phyloP scores from a whole-genome alignment of 805 yeast genomes.

The Ogataea siamensis region DNA sequence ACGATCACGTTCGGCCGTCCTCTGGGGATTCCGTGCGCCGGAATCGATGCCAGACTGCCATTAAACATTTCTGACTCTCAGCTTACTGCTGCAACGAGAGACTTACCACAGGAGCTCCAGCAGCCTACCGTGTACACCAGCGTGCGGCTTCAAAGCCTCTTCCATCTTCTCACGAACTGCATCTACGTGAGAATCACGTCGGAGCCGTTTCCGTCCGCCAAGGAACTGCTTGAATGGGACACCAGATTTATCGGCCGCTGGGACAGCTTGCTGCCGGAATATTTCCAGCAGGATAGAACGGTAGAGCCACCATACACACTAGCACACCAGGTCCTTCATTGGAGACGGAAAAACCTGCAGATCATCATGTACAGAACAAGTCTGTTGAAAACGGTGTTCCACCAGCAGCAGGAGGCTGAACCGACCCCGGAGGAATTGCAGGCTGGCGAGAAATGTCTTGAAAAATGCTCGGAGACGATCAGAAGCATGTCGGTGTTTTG shows the following conservation, averaged over 20 bases:
- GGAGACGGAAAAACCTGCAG: conserved; percentile 17
- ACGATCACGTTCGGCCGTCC: conserved; percentile 20
- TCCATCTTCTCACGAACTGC: conserved; percentile 19
- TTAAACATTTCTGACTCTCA: conserved; percentile 15
- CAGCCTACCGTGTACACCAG: conserved; percentile 18
- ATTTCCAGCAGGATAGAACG: conserved; percentile 6
- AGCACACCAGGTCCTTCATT: conserved; percentile 15
- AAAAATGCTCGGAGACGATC: conserved; percentile 16
- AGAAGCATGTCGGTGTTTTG: conserved; percentile 15
- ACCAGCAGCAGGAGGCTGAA: not conserved
- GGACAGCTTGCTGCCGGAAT: conserved; percentile 11
- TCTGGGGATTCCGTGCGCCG: conserved; percentile 20
- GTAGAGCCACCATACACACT: conserved; percentile 9
- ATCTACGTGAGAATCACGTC: conserved; percentile 18
- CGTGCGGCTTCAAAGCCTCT: conserved; percentile 14
- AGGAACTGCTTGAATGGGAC: conserved; percentile 17
- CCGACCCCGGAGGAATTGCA: not conserved
- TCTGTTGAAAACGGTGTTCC: conserved; percentile 10
- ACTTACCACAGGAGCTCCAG: conserved; percentile 3
- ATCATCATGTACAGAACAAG: conserved; percentile 18
- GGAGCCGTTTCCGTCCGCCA: conserved; percentile 20
- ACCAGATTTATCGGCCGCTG: conserved; percentile 13
- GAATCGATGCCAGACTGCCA: conserved; percentile 16
- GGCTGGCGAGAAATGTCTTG: conserved; percentile 15
- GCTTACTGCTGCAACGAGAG: conserved; percentile 8